phyloP scores from a whole-genome alignment of 768 basidiomycete genomes.

The Auriscalpium microsporum region DNA sequence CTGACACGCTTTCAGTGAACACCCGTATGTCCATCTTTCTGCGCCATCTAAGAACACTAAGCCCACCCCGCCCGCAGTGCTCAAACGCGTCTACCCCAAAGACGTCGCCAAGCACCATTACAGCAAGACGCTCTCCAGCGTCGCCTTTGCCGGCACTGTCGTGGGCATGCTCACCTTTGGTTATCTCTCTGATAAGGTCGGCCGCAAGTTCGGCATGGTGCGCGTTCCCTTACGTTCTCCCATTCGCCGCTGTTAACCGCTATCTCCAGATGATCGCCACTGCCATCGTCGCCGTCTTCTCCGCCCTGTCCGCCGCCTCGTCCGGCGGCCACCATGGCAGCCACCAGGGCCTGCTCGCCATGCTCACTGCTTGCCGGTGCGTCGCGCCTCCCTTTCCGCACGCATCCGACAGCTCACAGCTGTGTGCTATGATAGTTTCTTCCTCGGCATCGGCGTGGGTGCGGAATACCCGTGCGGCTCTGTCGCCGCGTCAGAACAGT shows the following conservation, averaged over 20 bases:
- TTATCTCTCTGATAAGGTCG: slow-evolving; percentile 79
- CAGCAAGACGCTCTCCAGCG: slow-evolving; percentile 51
- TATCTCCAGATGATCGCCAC: slow-evolving; percentile 63
- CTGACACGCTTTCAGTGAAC: slow-evolving; percentile 41
- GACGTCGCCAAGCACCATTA: slow-evolving; percentile 48
- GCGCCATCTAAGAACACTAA: not conserved
- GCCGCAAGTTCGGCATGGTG: slow-evolving; percentile 73
- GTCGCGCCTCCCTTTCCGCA: slow-evolving; percentile 7
- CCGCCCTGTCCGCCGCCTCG: slow-evolving; percentile 74
- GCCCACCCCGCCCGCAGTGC: slow-evolving; percentile 34
- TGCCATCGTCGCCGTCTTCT: slow-evolving; percentile 78
- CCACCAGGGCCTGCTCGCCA: slow-evolving; percentile 60
- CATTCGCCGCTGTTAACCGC: slow-evolving; percentile 2
- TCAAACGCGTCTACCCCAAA: slow-evolving; percentile 58
- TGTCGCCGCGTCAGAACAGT: slow-evolving; percentile 83
- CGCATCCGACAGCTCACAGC: not conserved
- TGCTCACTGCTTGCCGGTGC: slow-evolving; percentile 74
- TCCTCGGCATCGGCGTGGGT: slow-evolving; percentile 83
- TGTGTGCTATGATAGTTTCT: slow-evolving; percentile 43
- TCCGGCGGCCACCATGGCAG: slow-evolving; percentile 62
- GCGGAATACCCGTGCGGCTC: slow-evolving; percentile 89
- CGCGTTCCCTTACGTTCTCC: slow-evolving; percentile 10
- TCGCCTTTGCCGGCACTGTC: slow-evolving; percentile 81
- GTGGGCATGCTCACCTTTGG: slow-evolving; percentile 80
- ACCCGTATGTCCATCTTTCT: slow-evolving; percentile 38